Evolutionary conservation across 23 red algal species (phyloP).

Genomic region (Gracilaria vermiculophylla): DNA sequence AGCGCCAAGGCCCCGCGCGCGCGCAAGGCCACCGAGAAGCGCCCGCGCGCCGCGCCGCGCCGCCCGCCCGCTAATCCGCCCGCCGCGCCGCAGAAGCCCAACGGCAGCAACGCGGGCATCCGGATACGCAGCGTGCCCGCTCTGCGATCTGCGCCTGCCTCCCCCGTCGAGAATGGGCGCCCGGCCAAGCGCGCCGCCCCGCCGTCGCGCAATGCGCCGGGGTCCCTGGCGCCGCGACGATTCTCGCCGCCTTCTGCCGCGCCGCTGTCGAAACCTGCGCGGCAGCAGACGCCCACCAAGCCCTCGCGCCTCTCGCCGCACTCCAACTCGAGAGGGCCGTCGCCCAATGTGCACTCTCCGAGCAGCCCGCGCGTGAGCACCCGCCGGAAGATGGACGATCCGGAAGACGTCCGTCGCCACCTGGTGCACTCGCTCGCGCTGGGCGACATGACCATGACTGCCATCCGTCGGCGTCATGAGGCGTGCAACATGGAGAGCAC

Average conservation of each 20-base stretch:
- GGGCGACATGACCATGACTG: conserved; percentile 1
- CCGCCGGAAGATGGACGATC: neutral
- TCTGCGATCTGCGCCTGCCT: neutral
- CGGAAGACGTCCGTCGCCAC: neutral
- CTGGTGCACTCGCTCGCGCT: conserved; percentile 6
- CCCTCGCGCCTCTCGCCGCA: neutral
- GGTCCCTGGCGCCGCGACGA: neutral
- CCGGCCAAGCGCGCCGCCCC: neutral
- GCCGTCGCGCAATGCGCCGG: neutral
- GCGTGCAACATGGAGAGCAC: neutral
- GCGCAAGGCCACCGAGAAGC: conserved; percentile 2
- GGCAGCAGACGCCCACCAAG: neutral
- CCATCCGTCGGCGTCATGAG: neutral
- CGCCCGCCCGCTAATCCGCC: neutral
- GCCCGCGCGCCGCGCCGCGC: neutral
- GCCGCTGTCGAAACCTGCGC: neutral
- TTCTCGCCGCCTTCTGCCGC: neutral
- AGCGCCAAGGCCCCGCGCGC: neutral
- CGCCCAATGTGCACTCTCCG: neutral
- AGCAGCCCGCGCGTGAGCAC: neutral
- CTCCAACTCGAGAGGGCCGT: neutral
- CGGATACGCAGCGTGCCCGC: neutral
- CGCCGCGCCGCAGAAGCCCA: neutral
- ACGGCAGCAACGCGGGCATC: neutral
- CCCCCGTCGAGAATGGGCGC: neutral